Evolutionary conservation across 768 basidiomycete genomes (phyloP), one percentile per base, ranked within the genome.

Genomic region (Termitomyces sp.): DNA sequence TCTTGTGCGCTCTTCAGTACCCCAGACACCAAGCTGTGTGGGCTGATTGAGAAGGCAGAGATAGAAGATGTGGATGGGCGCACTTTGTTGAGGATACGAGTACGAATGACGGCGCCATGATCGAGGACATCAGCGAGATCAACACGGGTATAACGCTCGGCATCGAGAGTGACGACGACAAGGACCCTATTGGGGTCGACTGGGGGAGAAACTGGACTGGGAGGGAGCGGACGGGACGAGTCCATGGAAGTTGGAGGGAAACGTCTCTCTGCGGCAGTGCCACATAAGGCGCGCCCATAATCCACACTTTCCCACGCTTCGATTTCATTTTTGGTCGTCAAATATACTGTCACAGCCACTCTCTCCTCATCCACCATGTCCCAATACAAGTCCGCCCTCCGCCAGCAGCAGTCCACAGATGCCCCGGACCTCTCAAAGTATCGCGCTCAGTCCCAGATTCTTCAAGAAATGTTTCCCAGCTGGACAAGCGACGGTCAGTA

Each of bases 391-490:
- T 73, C 77, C 62, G 73, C 77, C 57, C 72, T 76, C 62, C 75
- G 75, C 60, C 54, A 73, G 40, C 69, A 76, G 62, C 69, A 68
- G 57, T 66, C 70, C 35, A 55, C 72, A 58, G 71, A 72, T 35
- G 58, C 67, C 35, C 54, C 68, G 54, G 75, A 74, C 43, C 62
- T 72, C 57, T 65, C 69, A 57, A 85, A 82, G 67, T 85, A 76
- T 65, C 79, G 79, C 52, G 18, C 72, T 0, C 75, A 90, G 63
- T 81, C 84, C 9, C 71, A 74, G 30, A 81, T 83, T 50, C 83
- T 93, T 6, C 82, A 85, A 69, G 91, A 92, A 66, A 68, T 81
- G 58, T 92, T 90, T 65, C 84, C 90, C 5, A 58, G 66, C 63
- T 92, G 82, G 82, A 81, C 87, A 65, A 76, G 74, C 62, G 88